Evolutionary conservation across 805 yeast species (phyloP).

Genomic region (Yamadazyma sp.): DNA sequence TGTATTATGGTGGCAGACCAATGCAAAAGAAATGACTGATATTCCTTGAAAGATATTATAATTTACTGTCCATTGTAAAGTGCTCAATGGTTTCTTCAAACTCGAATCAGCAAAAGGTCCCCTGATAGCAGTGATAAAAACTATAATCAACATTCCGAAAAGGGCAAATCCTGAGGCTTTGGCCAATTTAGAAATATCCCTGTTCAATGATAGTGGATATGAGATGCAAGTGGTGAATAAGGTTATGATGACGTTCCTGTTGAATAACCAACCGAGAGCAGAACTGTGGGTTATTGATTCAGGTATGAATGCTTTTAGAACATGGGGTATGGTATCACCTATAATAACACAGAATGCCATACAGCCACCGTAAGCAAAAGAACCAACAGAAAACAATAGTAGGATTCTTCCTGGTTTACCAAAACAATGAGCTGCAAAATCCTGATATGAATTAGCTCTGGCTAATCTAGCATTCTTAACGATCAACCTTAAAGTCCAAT

Average conservation of each 20-base stretch:
- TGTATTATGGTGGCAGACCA: slow-evolving; percentile 94
- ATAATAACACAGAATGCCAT: slow-evolving; percentile 92
- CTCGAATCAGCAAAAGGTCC: slow-evolving; percentile 61
- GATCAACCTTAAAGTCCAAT: slow-evolving; percentile 81
- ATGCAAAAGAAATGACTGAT: slow-evolving; percentile 91
- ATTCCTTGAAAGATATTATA: slow-evolving; percentile 79
- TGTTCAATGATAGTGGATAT: slow-evolving; percentile 75
- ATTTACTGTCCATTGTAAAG: slow-evolving; percentile 51
- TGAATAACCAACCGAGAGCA: slow-evolving; percentile 43
- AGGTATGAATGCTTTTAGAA: slow-evolving; percentile 64
- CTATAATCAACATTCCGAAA: slow-evolving; percentile 78
- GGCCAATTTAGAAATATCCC: slow-evolving; percentile 81
- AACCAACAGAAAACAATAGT: slow-evolving; percentile 72
- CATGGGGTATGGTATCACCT: slow-evolving; percentile 94
- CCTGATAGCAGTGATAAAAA: slow-evolving; percentile 64
- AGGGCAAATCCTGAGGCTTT: slow-evolving; percentile 85
- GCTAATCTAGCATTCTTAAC: slow-evolving; percentile 78
- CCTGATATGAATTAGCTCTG: slow-evolving; percentile 78
- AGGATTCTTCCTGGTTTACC: slow-evolving; percentile 68
- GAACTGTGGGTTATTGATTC: slow-evolving; percentile 29
- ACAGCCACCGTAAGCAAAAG: slow-evolving; percentile 92
- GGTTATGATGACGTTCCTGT: slow-evolving; percentile 68
- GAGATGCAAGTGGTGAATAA: slow-evolving; percentile 70
- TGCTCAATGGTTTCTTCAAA: slow-evolving; percentile 47
- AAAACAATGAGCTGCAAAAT: slow-evolving; percentile 74